Base-by-base conservation (phyloP, 257 asterid genomes). In the Asclepias syriaca region DNA sequence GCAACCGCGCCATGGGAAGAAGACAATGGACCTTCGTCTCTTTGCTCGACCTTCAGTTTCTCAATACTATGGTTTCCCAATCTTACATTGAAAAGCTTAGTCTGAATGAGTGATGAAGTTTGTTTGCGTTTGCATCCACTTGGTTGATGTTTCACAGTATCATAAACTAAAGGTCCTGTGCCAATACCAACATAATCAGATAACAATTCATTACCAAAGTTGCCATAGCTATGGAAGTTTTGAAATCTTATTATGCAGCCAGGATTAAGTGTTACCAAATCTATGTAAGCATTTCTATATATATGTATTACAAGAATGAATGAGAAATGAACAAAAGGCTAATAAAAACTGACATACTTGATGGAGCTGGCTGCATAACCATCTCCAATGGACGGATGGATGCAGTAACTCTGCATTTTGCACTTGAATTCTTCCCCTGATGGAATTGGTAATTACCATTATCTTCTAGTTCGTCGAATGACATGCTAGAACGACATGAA, bases 391-490 rank as follows among this genome's bases (percentile, higher is more conserved):
- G 77, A 48, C 40, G 46, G 22, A 16, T 72, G 24, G 83, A 63
- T 70, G 80, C 39, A 68, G 65, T 49, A 27, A 84, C 73, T 61
- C 19, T 43, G 80, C 70, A 77, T 37, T 82, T 73, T 4, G 82
- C 69, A 78, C 76, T 80, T 9, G 83, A 75, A 57, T 72, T 74
- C 19, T 69, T 76, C 54, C 64, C 75, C 60, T 65, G 81, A 18
- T 18, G 45, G 3, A 9, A 50, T 3, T 73, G 74, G 61, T 65
- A 61, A 51, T 39, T 83, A 66, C 70, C 80, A 56, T 77, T 81
- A 56, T 77, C 81, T 66, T 88, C 86, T 11, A 88, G 65, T 49
- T 79, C 92, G 59, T 88, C 98, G 8, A 89, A 88, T 43, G 68
- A 55, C 32, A 84, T 65, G 84, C 88, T 87, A 13, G 76, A 75